Evolutionary conservation across 192 early-diverging fungal species (phyloP), one percentile per base, ranked within the genome.

Genomic region (Lobosporangium transversale): DNA sequence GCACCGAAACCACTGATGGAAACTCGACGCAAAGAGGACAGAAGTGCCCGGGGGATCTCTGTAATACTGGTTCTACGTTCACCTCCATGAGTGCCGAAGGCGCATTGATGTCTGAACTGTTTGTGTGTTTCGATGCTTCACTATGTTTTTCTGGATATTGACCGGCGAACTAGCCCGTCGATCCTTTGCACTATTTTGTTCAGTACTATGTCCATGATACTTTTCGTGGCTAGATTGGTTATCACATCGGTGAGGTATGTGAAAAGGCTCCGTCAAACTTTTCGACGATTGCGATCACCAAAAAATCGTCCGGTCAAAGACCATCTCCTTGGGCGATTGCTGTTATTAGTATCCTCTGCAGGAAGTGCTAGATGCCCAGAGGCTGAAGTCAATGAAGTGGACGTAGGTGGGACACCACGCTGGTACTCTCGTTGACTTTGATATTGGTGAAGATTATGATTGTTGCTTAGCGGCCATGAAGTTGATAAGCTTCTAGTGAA

Each of bases 221-320:
- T 33, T n/a, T 23, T n/a, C n/a, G n/a, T n/a, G n/a, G n/a, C n/a
- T n/a, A n/a, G n/a, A n/a, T n/a, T n/a, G n/a, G n/a, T n/a, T n/a
- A n/a, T n/a, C n/a, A n/a, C n/a, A n/a, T n/a, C n/a, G n/a, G n/a
- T n/a, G n/a, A n/a, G 55, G 48, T 43, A 45, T 58, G 26, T 52
- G 48, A 36, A 42, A 68, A 12, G 35, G 56, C 24, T 68, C 66
- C 17, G 56, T 50, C 1, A 42, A 9, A 24, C 44, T 50, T 36
- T 59, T 58, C n/a, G n/a, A n/a, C n/a, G n/a, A n/a, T 57, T 55
- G 33, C 31, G 31, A 21, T 59, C 45, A 15, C 55, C 57, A 53
- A 68, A 68, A 40, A 69, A 61, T 24, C 49, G 37, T 4, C 67
- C 67, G 6, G 67, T 48, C 40, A 69, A 20, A 29, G 67, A 69